phyloP scores from a whole-genome alignment of 495 filamentous ascomycete species.

The Aspergillus homomorphus region DNA sequence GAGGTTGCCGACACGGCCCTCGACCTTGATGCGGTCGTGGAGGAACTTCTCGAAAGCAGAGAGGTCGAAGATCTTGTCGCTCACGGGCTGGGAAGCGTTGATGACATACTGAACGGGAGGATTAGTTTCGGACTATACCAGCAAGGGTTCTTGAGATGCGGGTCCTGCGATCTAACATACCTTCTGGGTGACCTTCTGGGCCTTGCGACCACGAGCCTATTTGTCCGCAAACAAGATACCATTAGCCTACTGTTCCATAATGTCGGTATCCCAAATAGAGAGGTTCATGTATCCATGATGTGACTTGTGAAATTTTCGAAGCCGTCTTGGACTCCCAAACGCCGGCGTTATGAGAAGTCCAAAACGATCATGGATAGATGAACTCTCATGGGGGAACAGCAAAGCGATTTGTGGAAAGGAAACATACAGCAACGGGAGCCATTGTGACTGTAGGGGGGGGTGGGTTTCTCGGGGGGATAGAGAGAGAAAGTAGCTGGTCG shows the following conservation, averaged over 20 bases:
- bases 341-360: slow-evolving; percentile 10
- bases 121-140: slow-evolving; percentile 10
- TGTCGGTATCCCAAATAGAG: slow-evolving; percentile 34
- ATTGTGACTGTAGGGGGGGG: slow-evolving; percentile 41
- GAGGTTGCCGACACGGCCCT: slow-evolving; percentile 95
- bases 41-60: slow-evolving; percentile 99
- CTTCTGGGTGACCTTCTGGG: slow-evolving; percentile 69
- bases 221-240: slow-evolving; percentile 20
- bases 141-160: slow-evolving; percentile 7
- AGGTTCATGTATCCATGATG: slow-evolving; percentile 21
- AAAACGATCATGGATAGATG: slow-evolving; percentile 8
- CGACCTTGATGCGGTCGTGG: slow-evolving; percentile 99
- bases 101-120: slow-evolving; percentile 77
- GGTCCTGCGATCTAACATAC: slow-evolving; percentile 35
- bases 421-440: slow-evolving; percentile 70
- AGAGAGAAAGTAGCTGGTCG: slow-evolving; percentile 37
- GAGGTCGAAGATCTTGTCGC: slow-evolving; percentile 99
- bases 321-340: slow-evolving; percentile 3
- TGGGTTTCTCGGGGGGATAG: slow-evolving; percentile 22
- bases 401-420: slow-evolving; percentile 67
- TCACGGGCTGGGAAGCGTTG: slow-evolving; percentile 94
- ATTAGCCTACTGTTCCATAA: slow-evolving; percentile 95
- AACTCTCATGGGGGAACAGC: slow-evolving; percentile 61
- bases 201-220: slow-evolving; percentile 57
- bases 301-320: slow-evolving; percentile 21